Base-by-base conservation (phyloP, 495 filamentous ascomycete genomes). In the Xylaria intraflava region DNA sequence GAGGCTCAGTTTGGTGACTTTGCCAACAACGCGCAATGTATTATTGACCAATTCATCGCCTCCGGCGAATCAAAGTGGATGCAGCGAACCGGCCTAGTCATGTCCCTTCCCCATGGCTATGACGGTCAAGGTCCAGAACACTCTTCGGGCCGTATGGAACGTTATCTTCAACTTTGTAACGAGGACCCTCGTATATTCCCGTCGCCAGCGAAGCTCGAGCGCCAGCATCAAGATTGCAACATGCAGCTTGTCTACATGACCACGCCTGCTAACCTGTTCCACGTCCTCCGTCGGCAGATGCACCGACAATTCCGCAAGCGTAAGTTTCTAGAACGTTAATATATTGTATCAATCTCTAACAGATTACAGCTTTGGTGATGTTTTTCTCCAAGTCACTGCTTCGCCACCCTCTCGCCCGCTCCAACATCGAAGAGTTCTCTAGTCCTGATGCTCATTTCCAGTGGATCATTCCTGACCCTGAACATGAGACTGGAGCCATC, bases 1-100 rank as follows among this genome's bases (percentile, higher is more conserved):
- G 93, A 98, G 72, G 93, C 93, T 29, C 93, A 98, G 74, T 98
- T 98, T 69, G 93, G 93, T 76, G 93, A 98, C 72, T 98, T 98
- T 60, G 93, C 91, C 77, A 98, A 98, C 81, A 97, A 96, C 71
- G 89, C 91, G 40, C 93, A 98, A 71, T 95, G 90, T 69, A 94
- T 98, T 73, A 90, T 96, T 65, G 93, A 98, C 71, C 93, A 98
- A 74, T 98, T 98, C 74, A 83, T 98, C 61, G 93, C 94, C 36
- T 94, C 94, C 38, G 93, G 94, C 62, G 93, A 98, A 72, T 84
- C 86, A 49, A 98, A 98, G 78, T 98, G 93, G 93, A 83, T 96
- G 70, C 93, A 98, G 76, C 85, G 93, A 62, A 94, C 90, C 53
- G 93, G 93, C 59, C 80, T 98, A 36, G 88, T 97, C 53, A 82